Percentiles rank a stretch among this genome's conserved stretches.
phyloP scores from a whole-genome alignment of 306 rosid species.

The Quercus parvula region DNA sequence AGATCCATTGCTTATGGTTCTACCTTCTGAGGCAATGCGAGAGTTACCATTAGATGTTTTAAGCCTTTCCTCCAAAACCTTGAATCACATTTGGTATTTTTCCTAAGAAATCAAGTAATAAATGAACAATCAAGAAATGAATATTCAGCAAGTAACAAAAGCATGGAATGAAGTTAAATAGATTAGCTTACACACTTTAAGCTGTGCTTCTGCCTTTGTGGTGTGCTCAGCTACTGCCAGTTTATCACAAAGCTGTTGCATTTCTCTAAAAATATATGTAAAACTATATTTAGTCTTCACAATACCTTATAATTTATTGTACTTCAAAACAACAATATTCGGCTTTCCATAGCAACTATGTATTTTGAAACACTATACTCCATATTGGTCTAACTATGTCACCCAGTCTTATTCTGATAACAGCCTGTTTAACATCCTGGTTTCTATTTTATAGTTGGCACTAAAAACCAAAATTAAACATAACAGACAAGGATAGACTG shows the following conservation, averaged over 20 bases:
- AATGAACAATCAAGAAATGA: not conserved
- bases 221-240: slow-evolving; percentile 74
- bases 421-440: not conserved
- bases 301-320: not conserved
- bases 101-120: slow-evolving; percentile 41
- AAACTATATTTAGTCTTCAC: not conserved
- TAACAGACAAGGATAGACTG: not conserved
- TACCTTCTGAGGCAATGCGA: slow-evolving; percentile 44
- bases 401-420: not conserved
- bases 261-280: slow-evolving; percentile 56
- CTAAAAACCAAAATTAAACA: not conserved
- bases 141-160: slow-evolving; percentile 12
- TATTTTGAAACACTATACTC: too few species aligned
- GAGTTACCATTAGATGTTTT: slow-evolving; percentile 49
- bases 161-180: slow-evolving; percentile 3
- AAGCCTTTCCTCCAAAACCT: slow-evolving; percentile 74
- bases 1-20: slow-evolving; percentile 50
- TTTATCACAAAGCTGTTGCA: slow-evolving; percentile 83
- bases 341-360: not conserved
- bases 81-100: slow-evolving; percentile 70
- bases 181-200: slow-evolving; percentile 44
- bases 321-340: not conserved
- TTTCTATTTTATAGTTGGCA: not conserved
- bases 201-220: slow-evolving; percentile 75
- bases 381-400: not conserved